Percentiles rank a stretch among this genome's conserved stretches.
Evolutionary conservation across 169 alveolate genomes (phyloP).

Genomic region (Babesia ovata): DNA sequence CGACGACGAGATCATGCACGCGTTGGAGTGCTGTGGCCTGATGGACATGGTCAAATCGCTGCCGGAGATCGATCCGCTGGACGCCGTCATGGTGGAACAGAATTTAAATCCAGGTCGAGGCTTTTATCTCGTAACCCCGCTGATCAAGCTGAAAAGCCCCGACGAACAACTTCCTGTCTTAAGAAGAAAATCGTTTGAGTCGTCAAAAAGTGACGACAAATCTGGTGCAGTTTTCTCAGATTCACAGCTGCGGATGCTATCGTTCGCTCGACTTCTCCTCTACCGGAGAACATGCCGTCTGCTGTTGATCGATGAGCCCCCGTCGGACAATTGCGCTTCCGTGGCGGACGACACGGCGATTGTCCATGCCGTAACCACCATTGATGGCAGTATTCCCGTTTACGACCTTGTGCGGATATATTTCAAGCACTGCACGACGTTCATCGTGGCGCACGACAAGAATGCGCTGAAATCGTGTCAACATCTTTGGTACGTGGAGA

Average conservation of each 20-base stretch:
- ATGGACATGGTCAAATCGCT: constrained; percentile 28
- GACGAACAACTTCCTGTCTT: neutral
- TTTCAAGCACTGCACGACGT: constrained; percentile 66
- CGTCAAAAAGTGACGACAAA: neutral
- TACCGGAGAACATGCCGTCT: constrained; percentile 73
- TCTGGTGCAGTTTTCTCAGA: constrained; percentile 9
- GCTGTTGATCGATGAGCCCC: constrained; percentile 83
- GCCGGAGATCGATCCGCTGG: constrained; percentile 39
- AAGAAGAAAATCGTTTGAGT: neutral
- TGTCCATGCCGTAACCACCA: neutral
- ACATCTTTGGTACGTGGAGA: constrained; percentile 16
- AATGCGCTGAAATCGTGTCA: constrained; percentile 10
- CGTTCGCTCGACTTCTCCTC: constrained; percentile 76
- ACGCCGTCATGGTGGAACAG: constrained; percentile 40
- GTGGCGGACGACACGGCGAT: neutral
- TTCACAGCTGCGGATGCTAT: constrained; percentile 70
- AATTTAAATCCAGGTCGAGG: constrained; percentile 1
- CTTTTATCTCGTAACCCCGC: constrained; percentile 9
- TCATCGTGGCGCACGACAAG: constrained; percentile 66
- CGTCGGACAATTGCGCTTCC: constrained; percentile 61
- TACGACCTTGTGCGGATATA: constrained; percentile 50
- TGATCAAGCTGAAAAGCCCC: neutral
- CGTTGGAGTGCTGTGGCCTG: constrained; percentile 58
- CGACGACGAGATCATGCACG: constrained; percentile 42
- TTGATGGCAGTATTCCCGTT: constrained; percentile 27